Evolutionary conservation across 352 stramenopile genomes (phyloP).

Genomic region (Pythium sp.): DNA sequence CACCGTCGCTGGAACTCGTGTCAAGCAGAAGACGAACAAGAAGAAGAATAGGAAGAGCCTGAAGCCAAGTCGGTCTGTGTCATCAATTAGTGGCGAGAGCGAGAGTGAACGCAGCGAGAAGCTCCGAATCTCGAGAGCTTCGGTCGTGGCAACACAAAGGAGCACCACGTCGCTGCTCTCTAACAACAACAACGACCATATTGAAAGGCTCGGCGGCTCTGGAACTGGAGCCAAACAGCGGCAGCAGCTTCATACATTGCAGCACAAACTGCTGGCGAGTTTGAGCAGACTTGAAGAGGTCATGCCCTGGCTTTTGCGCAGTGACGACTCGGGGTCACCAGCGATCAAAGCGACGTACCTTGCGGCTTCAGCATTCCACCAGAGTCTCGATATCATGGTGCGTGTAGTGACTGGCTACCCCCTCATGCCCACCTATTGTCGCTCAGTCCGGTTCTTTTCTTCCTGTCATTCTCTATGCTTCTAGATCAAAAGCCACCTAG

Average conservation of each 20-base stretch:
- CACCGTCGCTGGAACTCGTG: background rate
- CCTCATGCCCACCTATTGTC: background rate
- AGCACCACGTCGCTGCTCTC: background rate
- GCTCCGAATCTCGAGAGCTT: background rate
- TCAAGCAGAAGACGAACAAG: background rate
- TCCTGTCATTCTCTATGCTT: background rate
- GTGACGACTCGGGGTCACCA: conserved; percentile 6
- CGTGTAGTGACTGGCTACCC: background rate
- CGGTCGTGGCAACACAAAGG: background rate
- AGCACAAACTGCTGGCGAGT: conserved; percentile 3
- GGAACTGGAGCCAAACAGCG: background rate
- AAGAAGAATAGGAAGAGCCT: conserved; percentile 1
- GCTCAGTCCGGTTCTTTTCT: background rate
- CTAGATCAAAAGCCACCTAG: conserved; percentile 29
- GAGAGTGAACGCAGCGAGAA: background rate
- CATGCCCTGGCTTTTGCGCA: conserved; percentile 21
- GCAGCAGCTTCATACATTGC: conserved; percentile 8
- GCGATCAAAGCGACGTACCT: conserved; percentile 39
- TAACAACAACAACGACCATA: background rate
- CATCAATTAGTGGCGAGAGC: background rate
- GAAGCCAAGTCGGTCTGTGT: background rate
- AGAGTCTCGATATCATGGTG: conserved; percentile 37
- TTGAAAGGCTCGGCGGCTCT: background rate
- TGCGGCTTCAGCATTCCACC: conserved; percentile 34
- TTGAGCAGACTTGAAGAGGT: conserved; percentile 20